Evolutionary conservation across 306 rosid species (phyloP).

Genomic region (Lithocarpus polystachyus): DNA sequence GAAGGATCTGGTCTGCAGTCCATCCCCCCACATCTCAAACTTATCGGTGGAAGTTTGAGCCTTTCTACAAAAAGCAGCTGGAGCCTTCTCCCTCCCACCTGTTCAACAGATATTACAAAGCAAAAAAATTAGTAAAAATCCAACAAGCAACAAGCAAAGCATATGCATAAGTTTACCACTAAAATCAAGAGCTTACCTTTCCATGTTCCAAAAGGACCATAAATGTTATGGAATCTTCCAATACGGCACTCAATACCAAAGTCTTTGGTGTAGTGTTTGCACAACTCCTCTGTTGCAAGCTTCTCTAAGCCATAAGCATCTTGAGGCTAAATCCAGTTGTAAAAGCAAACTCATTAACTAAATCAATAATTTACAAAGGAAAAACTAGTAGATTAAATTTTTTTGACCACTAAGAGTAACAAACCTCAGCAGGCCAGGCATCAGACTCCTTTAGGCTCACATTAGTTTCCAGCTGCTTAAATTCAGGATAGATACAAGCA

Average conservation of each 20-base stretch:
- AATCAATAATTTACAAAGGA: conserved; percentile 1
- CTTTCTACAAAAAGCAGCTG: conserved; percentile 98
- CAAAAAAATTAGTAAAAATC: conserved; percentile 13
- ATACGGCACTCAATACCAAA: conserved; percentile 92
- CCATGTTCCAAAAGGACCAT: conserved; percentile 99
- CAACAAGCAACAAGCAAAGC: conserved; percentile 12
- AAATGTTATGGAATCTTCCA: conserved; percentile 96
- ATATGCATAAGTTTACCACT: background rate
- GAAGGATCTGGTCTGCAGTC: conserved; percentile 92
- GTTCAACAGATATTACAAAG: conserved; percentile 19
- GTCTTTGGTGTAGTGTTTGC: conserved; percentile 94
- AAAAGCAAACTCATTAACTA: conserved; percentile 14
- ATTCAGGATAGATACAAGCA: conserved; percentile 98
- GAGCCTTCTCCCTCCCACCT: conserved; percentile 99
- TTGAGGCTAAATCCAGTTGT: conserved; percentile 66
- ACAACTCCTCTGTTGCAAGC: conserved; percentile 98
- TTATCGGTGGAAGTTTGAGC: conserved; percentile 65
- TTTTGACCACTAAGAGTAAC: conserved; percentile 22
- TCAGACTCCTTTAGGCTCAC: conserved; percentile 98
- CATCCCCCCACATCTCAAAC: conserved; percentile 99
- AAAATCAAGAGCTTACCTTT: conserved; percentile 54
- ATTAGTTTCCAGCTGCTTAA: conserved; percentile 90
- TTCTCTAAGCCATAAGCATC: conserved; percentile 99
- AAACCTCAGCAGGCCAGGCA: conserved; percentile 99
- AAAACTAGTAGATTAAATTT: conserved; percentile 3